phyloP scores from a whole-genome alignment of 2,329 filamentous ascomycete species.

The Alternaria arborescens region DNA sequence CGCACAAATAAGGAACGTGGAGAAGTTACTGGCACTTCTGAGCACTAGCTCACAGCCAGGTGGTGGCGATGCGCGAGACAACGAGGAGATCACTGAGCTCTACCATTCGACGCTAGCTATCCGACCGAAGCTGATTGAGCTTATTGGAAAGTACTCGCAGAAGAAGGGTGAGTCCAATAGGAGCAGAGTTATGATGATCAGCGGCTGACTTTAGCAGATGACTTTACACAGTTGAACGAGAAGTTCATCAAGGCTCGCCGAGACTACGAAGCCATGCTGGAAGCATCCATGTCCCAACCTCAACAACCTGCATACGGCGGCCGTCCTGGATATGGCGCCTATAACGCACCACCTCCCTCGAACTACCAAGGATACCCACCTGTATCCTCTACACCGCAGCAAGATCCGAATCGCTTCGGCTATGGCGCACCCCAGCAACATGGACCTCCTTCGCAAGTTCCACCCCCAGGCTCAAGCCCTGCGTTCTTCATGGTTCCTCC shows the following conservation, averaged over 20 bases:
- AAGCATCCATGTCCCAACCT: slow-evolving; percentile 96
- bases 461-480: slow-evolving; percentile 46
- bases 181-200: neutral
- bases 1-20: slow-evolving; percentile 78
- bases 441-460: slow-evolving; percentile 50
- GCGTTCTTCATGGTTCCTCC: slow-evolving; percentile 53
- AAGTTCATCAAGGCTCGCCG: slow-evolving; percentile 99
- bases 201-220: slow-evolving; percentile 67
- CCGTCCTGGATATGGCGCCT: slow-evolving; percentile 55
- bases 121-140: slow-evolving; percentile 92
- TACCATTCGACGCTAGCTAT: slow-evolving; percentile 96
- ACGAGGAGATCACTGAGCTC: slow-evolving; percentile 90
- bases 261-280: slow-evolving; percentile 95
- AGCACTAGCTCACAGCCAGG: slow-evolving; percentile 72
- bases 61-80: slow-evolving; percentile 78
- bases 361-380: slow-evolving; percentile 47
- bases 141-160: slow-evolving; percentile 98
- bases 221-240: slow-evolving; percentile 97
- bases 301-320: slow-evolving; percentile 80
- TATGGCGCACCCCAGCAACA: slow-evolving; percentile 48
- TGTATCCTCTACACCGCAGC: slow-evolving; percentile 44
- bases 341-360: slow-evolving; percentile 44
- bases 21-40: slow-evolving; percentile 84
- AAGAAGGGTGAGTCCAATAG: slow-evolving; percentile 78
- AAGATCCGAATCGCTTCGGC: slow-evolving; percentile 40